Base-by-base conservation (phyloP, 2,329 filamentous ascomycete species). In the Simplicillium aogashimaense region DNA sequence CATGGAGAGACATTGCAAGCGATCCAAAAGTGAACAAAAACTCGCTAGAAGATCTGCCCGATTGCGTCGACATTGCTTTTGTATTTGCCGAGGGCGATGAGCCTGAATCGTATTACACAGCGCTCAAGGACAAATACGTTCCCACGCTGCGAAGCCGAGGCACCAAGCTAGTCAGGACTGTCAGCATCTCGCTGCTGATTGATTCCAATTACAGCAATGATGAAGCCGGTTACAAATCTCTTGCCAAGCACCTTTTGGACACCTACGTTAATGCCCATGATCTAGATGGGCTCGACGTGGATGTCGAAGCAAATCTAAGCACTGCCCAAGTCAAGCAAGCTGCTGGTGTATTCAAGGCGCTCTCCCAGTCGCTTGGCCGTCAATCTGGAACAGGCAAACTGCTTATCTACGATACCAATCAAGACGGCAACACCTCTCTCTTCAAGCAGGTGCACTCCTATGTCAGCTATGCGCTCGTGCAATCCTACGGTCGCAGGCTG, bases 351-450 rank as follows among this genome's bases (percentile, higher is more conserved):
- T 43, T 39, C 18, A 37, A 36, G 17, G 41, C 32, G 3, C 41
- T 43, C n/a, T 37, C 41, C 18, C 39, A 43, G 29, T 28, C 35
- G 11, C 37, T 43, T 5, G 41, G 41, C 33, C 41, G 37, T 18
- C 39, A 43, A 37, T 43, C 41, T 7, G 37, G 37, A 33, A 43
- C 37, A 2, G 41, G n/a, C 13, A 43, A 37, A 34, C 11, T 43
- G 6, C 35, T 43, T 29, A 39, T 43, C 20, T 43, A 36, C 20
- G 41, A 43, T 25, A 43, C 41, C 37, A 40, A 43, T 34, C 15
- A 14, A 7, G 37, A 43, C 10, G 41, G 41, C 28, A 33, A 29
- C 34, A 35, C 38, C 7, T 13, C 37, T 4, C 37, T 43, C 9
- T 43, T 39, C 37, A 33, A 34, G n/a, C 32, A 36, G 20, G 37